Evolutionary conservation across 1,139 yeast species (phyloP).

Genomic region (Debaryomyces psychrophilus): DNA sequence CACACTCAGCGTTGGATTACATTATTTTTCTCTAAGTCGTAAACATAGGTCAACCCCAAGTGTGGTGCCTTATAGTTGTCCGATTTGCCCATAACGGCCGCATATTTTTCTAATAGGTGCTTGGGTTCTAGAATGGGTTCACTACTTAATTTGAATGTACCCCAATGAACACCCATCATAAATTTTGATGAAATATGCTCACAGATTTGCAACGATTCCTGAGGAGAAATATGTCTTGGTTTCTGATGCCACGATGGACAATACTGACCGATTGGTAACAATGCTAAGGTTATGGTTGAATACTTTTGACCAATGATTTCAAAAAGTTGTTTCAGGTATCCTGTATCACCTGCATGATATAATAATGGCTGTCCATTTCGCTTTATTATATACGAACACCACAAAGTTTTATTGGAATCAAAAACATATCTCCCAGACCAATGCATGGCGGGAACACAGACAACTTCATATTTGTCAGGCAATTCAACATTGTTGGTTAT

Average conservation of each 20-base stretch:
- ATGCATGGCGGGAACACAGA: conserved; percentile 95
- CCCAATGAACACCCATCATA: conserved; percentile 94
- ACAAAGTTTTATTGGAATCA: conserved; percentile 78
- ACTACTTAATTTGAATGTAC: conserved; percentile 85
- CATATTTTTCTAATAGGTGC: conserved; percentile 31
- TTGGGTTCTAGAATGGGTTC: conserved; percentile 89
- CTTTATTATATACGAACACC: conserved; percentile 83
- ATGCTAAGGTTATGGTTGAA: conserved; percentile 68
- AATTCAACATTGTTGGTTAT: conserved; percentile 26
- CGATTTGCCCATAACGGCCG: conserved; percentile 23
- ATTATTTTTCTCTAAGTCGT: conserved; percentile 28
- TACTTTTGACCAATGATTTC: conserved; percentile 60
- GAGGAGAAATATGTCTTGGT: conserved; percentile 86
- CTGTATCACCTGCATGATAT: conserved; percentile 95
- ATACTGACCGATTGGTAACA: conserved; percentile 93
- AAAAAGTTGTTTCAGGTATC: conserved; percentile 76
- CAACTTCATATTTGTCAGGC: conserved; percentile 68
- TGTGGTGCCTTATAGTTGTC: conserved; percentile 39
- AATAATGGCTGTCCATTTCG: conserved; percentile 69
- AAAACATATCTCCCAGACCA: conserved; percentile 87
- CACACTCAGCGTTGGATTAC: conserved; percentile 8
- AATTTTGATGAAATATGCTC: conserved; percentile 60
- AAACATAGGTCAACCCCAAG: conserved; percentile 46
- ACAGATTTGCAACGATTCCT: conserved; percentile 72
- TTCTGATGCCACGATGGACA: conserved; percentile 94